Conservation (phyloP, 495 filamentous ascomycete genomes). For the Echria macrotheca region DNA sequence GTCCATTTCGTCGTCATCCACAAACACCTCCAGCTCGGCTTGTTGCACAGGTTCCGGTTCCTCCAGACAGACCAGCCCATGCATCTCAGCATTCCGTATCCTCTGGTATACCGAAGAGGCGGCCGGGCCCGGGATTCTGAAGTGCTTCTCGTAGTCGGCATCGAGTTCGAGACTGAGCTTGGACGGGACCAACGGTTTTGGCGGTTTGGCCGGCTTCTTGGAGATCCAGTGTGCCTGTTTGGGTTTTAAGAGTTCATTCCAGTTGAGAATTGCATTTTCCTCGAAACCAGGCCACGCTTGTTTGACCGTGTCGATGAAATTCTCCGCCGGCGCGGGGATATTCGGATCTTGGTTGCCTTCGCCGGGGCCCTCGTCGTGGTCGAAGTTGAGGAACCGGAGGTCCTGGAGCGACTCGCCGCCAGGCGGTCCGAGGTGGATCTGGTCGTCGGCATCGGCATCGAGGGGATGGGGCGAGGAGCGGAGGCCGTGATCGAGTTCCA, state of each 20-base stretch:
- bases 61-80: conserved; percentile 55
- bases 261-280: conserved; percentile 56
- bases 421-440: conserved; percentile 18
- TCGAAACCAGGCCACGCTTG: conserved; percentile 67
- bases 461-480: conserved; percentile 31
- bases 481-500: conserved; percentile 24
- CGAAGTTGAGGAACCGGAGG: conserved; percentile 39
- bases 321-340: conserved; percentile 56
- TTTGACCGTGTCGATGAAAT: conserved; percentile 60
- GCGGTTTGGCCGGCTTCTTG: conserved; percentile 64
- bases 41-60: conserved; percentile 42
- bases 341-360: conserved; percentile 41
- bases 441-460: conserved; percentile 29
- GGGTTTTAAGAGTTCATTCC: conserved; percentile 67
- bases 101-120: conserved; percentile 41
- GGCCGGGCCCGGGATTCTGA: conserved; percentile 58
- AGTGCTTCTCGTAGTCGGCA: conserved; percentile 72
- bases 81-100: conserved; percentile 49
- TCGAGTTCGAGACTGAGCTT: conserved; percentile 83
- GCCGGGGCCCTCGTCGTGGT: conserved; percentile 32
- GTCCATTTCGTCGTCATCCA: conserved; percentile 49
- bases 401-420: conserved; percentile 22
- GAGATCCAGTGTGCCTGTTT: conserved; percentile 65
- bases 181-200: conserved; percentile 74
- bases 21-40: conserved; percentile 51